Percentiles rank a stretch among this genome's conserved stretches.
Conservation (phyloP, 768 basidiomycete species). For the Mycena kentingensis region DNA sequence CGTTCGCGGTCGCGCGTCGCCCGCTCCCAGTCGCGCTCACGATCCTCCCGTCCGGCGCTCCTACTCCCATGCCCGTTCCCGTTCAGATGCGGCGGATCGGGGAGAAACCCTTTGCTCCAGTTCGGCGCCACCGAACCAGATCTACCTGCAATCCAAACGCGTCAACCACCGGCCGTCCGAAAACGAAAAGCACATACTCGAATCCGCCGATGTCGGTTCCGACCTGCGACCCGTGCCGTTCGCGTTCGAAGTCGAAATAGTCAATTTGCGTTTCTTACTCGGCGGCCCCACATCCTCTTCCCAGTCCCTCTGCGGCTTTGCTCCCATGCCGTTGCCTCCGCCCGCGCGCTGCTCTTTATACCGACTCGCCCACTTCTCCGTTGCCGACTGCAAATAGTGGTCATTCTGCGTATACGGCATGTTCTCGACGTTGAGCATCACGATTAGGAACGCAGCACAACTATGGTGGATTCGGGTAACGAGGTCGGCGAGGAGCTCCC, state of each 20-base stretch:
- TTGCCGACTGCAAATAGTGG: constrained; percentile 32
- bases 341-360: constrained; percentile 35
- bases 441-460: constrained; percentile 27
- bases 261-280: constrained; percentile 14
- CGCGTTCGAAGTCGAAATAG: too few species aligned
- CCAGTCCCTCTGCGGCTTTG: neutral
- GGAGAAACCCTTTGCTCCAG: too few species aligned
- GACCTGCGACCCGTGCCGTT: too few species aligned
- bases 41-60: neutral
- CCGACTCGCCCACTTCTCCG: constrained; percentile 35
- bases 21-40: neutral
- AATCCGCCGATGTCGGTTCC: neutral
- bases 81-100: too few species aligned
- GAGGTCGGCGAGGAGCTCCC: constrained; percentile 18
- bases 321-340: too few species aligned
- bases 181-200: too few species aligned
- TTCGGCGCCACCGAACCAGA: too few species aligned
- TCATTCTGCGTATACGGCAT: constrained; percentile 41
- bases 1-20: neutral
- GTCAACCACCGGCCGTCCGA: too few species aligned
- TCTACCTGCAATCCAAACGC: too few species aligned
- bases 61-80: too few species aligned
- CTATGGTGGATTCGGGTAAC: constrained; percentile 7
- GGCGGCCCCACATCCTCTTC: constrained; percentile 8
- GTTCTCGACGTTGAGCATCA: constrained; percentile 36